These are phyloP conservation scores for Pterocarpus santalinus DNA, from an alignment of 306 rosid genomes.

Conservation along the genomic window DNA sequence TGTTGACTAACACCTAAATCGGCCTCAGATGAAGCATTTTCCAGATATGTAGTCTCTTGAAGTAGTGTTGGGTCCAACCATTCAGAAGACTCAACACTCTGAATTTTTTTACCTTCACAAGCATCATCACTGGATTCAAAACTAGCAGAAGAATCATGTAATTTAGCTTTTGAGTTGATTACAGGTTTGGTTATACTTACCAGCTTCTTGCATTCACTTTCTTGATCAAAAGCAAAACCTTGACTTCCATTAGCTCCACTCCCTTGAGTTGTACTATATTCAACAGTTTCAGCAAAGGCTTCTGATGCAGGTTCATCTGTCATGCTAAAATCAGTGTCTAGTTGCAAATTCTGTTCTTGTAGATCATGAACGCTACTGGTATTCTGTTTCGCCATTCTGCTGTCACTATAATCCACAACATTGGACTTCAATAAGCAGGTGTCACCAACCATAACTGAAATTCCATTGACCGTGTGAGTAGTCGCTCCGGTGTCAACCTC, in stretches of 20 bases:
- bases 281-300: constrained; percentile 40
- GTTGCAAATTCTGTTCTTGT: constrained; percentile 30
- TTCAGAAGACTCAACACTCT: constrained; percentile 42
- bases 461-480: constrained; percentile 27
- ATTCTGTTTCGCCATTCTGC: not conserved
- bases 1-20: constrained; percentile 33
- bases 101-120: constrained; percentile 41
- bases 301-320: constrained; percentile 29
- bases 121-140: constrained; percentile 45
- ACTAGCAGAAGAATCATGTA: constrained; percentile 37
- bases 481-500: constrained; percentile 14
- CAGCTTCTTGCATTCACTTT: constrained; percentile 42
- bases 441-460: constrained; percentile 35
- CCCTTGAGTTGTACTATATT: constrained; percentile 34
- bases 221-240: constrained; percentile 22
- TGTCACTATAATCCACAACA: constrained; percentile 16
- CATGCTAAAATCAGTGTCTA: constrained; percentile 10
- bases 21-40: constrained; percentile 40
- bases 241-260: constrained; percentile 42
- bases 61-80: constrained; percentile 6
- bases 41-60: constrained; percentile 41
- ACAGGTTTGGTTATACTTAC: constrained; percentile 24
- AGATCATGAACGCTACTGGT: not conserved
- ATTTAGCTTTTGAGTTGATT: constrained; percentile 26
- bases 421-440: not conserved